These are phyloP conservation scores for Paraphoma sp. DNA, from an alignment of 2,329 filamentous ascomycete genomes.

Conservation along the genomic window DNA sequence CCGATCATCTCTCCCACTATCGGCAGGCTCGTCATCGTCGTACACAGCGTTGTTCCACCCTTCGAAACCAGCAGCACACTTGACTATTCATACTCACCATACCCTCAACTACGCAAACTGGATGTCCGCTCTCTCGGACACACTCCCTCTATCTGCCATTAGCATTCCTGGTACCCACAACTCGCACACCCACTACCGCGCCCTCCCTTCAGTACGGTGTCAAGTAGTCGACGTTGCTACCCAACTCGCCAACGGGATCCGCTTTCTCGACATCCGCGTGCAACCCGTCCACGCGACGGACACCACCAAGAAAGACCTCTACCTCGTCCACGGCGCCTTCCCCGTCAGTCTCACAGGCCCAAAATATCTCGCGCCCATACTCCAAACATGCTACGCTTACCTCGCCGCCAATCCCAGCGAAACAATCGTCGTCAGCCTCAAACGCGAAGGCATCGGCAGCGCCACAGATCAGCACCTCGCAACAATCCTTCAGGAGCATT, in stretches of 20 bases:
- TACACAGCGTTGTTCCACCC: slow-evolving; percentile 54
- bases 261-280: slow-evolving; percentile 92
- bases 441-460: slow-evolving; percentile 86
- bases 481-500: slow-evolving; percentile 74
- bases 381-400: slow-evolving; percentile 76
- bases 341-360: slow-evolving; percentile 82
- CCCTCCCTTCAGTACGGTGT: slow-evolving; percentile 90
- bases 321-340: slow-evolving; percentile 89
- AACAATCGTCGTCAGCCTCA: slow-evolving; percentile 83
- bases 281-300: slow-evolving; percentile 67
- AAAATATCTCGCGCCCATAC: slow-evolving; percentile 78
- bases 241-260: slow-evolving; percentile 88
- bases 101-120: slow-evolving; percentile 70
- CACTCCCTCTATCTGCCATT: slow-evolving; percentile 76
- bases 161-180: slow-evolving; percentile 97
- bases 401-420: slow-evolving; percentile 80
- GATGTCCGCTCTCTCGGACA: slow-evolving; percentile 80
- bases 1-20: slow-evolving; percentile 47
- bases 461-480: slow-evolving; percentile 81
- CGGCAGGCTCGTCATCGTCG: slow-evolving; percentile 46
- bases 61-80: slow-evolving; percentile 50
- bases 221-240: slow-evolving; percentile 79
- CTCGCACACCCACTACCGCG: slow-evolving; percentile 81
- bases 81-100: slow-evolving; percentile 37
- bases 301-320: slow-evolving; percentile 68